Evolutionary conservation across 768 basidiomycete species (phyloP).

Genomic region (Mycena alexandri): DNA sequence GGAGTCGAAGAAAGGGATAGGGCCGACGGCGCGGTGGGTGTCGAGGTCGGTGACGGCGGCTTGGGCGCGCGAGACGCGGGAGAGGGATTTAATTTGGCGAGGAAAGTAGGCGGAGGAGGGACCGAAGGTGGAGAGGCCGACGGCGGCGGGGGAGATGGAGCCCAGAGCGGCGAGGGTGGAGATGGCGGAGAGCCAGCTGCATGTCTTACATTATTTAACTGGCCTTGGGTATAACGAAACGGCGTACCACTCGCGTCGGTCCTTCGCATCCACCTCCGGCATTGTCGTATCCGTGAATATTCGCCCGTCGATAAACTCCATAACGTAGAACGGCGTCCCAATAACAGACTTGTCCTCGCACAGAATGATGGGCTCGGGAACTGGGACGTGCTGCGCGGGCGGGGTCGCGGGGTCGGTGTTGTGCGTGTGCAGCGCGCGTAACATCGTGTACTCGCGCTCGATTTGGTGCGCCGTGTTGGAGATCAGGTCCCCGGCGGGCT

Average conservation of each 20-base stretch:
- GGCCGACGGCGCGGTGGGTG: slow-evolving; percentile 67
- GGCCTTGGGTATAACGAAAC: too few relatives aligned
- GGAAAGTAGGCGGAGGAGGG: slow-evolving; percentile 88
- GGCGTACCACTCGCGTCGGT: slow-evolving; percentile 79
- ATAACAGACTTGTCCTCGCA: slow-evolving; percentile 84
- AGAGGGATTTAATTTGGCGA: slow-evolving; percentile 92
- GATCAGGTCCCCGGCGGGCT: slow-evolving; percentile 88
- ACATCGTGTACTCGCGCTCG: slow-evolving; percentile 90
- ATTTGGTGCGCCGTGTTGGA: slow-evolving; percentile 95
- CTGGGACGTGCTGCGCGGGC: slow-evolving; percentile 73
- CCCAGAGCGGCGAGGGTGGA: slow-evolving; percentile 77
- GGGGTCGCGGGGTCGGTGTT: slow-evolving; percentile 70
- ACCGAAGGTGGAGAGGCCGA: slow-evolving; percentile 82
- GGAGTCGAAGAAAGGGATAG: slow-evolving; percentile 81
- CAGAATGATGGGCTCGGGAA: slow-evolving; percentile 86
- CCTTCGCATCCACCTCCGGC: slow-evolving; percentile 72
- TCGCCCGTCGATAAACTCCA: slow-evolving; percentile 95
- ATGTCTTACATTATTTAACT: too few relatives aligned
- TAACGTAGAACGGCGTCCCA: slow-evolving; percentile 94
- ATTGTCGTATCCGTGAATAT: slow-evolving; percentile 91
- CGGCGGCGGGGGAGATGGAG: slow-evolving; percentile 68
- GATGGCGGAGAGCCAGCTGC: slow-evolving; percentile 86
- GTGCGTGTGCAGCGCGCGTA: slow-evolving; percentile 81
- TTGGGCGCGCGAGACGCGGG: slow-evolving; percentile 85
- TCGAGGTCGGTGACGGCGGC: slow-evolving; percentile 76